These are phyloP conservation scores for Penicillium sp. DNA, from an alignment of 2,329 filamentous ascomycete species.

Conservation along the genomic window DNA sequence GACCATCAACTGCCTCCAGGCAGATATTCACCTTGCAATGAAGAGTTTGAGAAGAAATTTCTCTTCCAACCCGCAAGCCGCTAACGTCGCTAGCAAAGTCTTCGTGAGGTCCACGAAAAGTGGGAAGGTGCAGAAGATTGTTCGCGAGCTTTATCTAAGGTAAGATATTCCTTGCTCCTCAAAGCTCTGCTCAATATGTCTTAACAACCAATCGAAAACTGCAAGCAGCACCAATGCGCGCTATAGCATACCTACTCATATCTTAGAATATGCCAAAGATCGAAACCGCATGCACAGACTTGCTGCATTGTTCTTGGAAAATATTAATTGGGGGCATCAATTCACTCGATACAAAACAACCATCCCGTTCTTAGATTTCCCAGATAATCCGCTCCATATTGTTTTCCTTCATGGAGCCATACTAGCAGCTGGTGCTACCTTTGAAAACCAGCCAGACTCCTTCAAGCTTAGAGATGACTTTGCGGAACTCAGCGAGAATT, in stretches of 20 bases:
- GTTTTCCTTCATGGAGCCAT: conserved; percentile 6
- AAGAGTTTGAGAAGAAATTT: conserved; percentile 63
- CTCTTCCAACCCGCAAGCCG: conserved; percentile 55
- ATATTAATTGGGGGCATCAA: conserved; percentile 7
- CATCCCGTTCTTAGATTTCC: not conserved
- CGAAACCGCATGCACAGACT: not conserved
- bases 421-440: conserved; percentile 8
- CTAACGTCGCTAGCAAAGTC: conserved; percentile 90
- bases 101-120: conserved; percentile 93
- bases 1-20: no score
- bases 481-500: conserved; percentile 2
- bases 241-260: not conserved
- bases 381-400: not conserved
- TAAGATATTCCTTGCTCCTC: conserved; percentile 98
- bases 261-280: not conserved
- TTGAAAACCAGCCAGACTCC: conserved; percentile 1
- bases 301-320: not conserved
- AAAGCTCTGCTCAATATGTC: conserved; percentile 78
- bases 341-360: conserved; percentile 2
- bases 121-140: conserved; percentile 98
- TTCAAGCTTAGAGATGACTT: not conserved
- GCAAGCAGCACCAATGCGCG: not conserved
- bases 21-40: no score
- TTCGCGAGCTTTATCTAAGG: conserved; percentile 91
- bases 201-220: not conserved